Evolutionary conservation across 495 filamentous ascomycete species (phyloP).

Genomic region (Aspergillus affinis): DNA sequence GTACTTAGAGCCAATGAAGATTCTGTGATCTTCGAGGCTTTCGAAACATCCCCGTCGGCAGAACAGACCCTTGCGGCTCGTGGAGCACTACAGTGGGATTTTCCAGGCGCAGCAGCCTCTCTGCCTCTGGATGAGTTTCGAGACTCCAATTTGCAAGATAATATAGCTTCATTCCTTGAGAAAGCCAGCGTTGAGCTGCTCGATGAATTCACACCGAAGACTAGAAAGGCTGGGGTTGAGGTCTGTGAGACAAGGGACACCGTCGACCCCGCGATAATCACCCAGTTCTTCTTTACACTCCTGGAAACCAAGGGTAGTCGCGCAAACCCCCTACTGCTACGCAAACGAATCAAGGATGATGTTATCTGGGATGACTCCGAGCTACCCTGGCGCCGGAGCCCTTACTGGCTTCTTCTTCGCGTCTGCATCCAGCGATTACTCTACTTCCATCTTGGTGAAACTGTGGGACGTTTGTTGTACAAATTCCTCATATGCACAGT

Average conservation of each 20-base stretch:
- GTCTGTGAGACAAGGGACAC: slow-evolving; percentile 57
- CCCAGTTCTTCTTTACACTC: slow-evolving; percentile 54
- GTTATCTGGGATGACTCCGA: slow-evolving; percentile 45
- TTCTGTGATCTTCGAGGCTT: slow-evolving; percentile 47
- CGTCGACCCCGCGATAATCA: slow-evolving; percentile 50
- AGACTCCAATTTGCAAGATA: slow-evolving; percentile 44
- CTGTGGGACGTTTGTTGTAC: slow-evolving; percentile 52
- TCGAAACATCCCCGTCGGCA: slow-evolving; percentile 54
- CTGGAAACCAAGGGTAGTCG: slow-evolving; percentile 52
- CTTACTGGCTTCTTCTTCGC: slow-evolving; percentile 60
- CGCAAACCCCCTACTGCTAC: slow-evolving; percentile 31
- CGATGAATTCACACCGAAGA: slow-evolving; percentile 48
- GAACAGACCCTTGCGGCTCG: slow-evolving; percentile 44
- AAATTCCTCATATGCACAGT: slow-evolving; percentile 54
- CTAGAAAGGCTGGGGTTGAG: slow-evolving; percentile 47
- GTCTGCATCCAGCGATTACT: slow-evolving; percentile 53
- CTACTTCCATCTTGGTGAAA: slow-evolving; percentile 39
- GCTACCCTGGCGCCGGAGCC: slow-evolving; percentile 56
- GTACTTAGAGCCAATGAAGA: slow-evolving; percentile 10
- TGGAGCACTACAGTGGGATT: slow-evolving; percentile 48
- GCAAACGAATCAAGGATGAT: slow-evolving; percentile 61
- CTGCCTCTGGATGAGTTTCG: slow-evolving; percentile 36
- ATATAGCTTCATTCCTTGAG: slow-evolving; percentile 55
- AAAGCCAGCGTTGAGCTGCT: slow-evolving; percentile 56
- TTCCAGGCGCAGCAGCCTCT: slow-evolving; percentile 41